phyloP scores from a whole-genome alignment of 2,329 filamentous ascomycete species.

The Lachnum nothofagi region DNA sequence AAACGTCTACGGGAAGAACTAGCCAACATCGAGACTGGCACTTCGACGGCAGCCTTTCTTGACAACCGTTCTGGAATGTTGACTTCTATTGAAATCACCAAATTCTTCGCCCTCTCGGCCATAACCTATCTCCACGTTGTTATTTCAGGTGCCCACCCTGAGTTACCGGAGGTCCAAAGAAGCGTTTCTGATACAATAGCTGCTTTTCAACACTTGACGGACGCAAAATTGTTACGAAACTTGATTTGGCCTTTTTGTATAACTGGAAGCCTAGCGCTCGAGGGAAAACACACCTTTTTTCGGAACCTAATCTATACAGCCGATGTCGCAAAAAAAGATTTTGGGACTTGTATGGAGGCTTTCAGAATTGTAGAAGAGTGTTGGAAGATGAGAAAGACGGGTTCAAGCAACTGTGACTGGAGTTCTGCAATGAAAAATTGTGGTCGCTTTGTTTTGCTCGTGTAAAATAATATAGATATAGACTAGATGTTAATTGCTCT shows the following conservation, averaged over 20 bases:
- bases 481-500: too few species aligned
- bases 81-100: constrained; percentile 2
- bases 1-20: constrained; percentile 1
- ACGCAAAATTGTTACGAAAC: neutral
- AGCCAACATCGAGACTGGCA: constrained; percentile 1
- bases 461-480: too few species aligned
- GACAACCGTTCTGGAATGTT: neutral
- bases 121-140: constrained; percentile 19
- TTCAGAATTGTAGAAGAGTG: constrained; percentile 29
- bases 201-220: constrained; percentile 4
- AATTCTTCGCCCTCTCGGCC: constrained; percentile 16
- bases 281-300: neutral
- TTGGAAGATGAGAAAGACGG: neutral
- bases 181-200: constrained; percentile 15
- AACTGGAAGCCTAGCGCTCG: neutral
- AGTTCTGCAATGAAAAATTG: neutral
- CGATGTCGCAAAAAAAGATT: neutral
- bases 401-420: neutral
- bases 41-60: too few species aligned
- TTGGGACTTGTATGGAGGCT: neutral
- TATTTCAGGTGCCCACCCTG: constrained; percentile 17
- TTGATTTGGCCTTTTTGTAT: constrained; percentile 8
- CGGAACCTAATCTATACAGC: neutral
- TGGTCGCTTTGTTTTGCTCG: neutral
- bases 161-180: constrained; percentile 16